Evolutionary conservation across 371 early-diverging fungal species (phyloP).

Genomic region (Haplosporangium sp.): DNA sequence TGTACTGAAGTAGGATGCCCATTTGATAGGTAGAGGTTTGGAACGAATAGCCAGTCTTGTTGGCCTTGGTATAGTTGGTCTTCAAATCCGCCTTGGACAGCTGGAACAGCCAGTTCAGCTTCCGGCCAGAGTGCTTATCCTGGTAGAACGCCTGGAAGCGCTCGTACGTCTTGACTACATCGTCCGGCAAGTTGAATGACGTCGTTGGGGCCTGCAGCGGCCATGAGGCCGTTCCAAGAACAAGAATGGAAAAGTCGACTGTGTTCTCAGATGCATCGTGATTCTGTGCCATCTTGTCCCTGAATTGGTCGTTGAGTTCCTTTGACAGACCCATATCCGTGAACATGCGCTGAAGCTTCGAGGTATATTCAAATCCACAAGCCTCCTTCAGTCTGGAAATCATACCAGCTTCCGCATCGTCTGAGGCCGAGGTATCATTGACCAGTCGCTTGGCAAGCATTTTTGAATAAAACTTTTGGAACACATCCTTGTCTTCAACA

Average conservation of each 20-base stretch:
- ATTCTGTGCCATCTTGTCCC: constrained; percentile 59
- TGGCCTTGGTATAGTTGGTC: constrained; percentile 78
- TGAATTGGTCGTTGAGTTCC: constrained; percentile 82
- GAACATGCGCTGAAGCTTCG: constrained; percentile 93
- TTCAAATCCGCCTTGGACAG: constrained; percentile 90
- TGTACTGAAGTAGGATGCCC: constrained; percentile 90
- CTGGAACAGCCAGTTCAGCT: constrained; percentile 94
- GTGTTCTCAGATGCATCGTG: constrained; percentile 57
- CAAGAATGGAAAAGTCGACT: constrained; percentile 88
- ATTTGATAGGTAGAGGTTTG: constrained; percentile 91
- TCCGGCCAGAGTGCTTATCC: constrained; percentile 84
- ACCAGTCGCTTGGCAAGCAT: constrained; percentile 91
- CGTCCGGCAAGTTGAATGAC: constrained; percentile 85
- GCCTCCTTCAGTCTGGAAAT: constrained; percentile 88
- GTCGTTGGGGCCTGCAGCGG: constrained; percentile 85
- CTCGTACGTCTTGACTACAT: constrained; percentile 81
- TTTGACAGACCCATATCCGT: constrained; percentile 89
- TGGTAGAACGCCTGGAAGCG: constrained; percentile 87
- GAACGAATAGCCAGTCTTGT: constrained; percentile 78
- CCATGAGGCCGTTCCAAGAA: constrained; percentile 91
- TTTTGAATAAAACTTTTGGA: constrained; percentile 93
- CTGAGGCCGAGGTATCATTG: constrained; percentile 78
- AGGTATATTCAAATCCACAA: constrained; percentile 93
- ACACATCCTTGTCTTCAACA: constrained; percentile 94
- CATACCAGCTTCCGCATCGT: constrained; percentile 89